Evolutionary conservation across 1,139 yeast genomes (phyloP), one percentile per base, ranked within the genome.

Genomic region (Protomyces lactucae-debilis): DNA sequence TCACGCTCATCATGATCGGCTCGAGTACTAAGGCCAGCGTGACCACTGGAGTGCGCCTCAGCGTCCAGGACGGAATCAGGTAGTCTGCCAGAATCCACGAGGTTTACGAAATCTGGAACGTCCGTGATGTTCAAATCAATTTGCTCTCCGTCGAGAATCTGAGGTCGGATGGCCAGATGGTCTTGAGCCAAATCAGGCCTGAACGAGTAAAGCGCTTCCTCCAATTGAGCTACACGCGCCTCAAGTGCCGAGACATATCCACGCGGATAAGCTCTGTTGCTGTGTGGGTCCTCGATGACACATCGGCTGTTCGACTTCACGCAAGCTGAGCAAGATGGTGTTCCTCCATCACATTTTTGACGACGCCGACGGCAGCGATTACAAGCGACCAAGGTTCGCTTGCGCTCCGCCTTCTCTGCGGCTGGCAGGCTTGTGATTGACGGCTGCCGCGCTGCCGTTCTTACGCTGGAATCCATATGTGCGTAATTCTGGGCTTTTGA

Each of bases 231-330:
- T 5, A 51, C 32, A 21, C 54, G 25, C 14, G 36, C 54, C 39
- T 51, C 54, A 28, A 51, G 18, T n/a, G 54, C 36, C 54, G 36
- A n/a, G 8, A 51, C 54, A 35, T 51, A 51, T 9, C 54, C 54
- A 8, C 54, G 36, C 12, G 54, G 54, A 25, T 51, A 51, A 10
- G 39, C 39, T 14, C 54, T 16, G 16, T 21, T 35, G n/a, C 21
- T 28, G 54, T 51, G 23, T 12, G 32, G 32, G 6, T 51, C 54
- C 12, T 51, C 54, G 9, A 51, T 21, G 5, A 51, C 54, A 21
- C 54, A 51, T 9, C 16, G n/a, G 39, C 36, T 28, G 12, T 51
- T 51, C 14, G 54, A 14, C 54, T 35, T 51, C 21, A 28, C 35
- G 32, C 54, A 51, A 14, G 54, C 54, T 14, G 54, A 51, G 54